phyloP scores from a whole-genome alignment of 352 stramenopile genomes.

The Phytophthora lateralis region DNA sequence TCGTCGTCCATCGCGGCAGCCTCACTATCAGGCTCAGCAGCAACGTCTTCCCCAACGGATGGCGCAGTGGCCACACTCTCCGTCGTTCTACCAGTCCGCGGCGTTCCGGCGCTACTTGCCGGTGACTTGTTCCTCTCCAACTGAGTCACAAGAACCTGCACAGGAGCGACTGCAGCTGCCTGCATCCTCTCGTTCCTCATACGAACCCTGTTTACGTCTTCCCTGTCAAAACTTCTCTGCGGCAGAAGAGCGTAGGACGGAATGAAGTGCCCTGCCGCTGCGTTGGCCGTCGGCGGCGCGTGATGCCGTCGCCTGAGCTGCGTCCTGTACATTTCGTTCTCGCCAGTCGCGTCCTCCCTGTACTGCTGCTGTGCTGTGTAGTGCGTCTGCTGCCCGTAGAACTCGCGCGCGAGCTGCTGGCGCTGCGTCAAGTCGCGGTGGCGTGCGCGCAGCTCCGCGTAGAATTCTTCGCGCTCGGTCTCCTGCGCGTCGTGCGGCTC shows the following conservation, averaged over 20 bases:
- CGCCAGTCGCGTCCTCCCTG: background rate
- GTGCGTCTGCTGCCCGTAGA: constrained; percentile 8
- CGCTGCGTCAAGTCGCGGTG: constrained; percentile 27
- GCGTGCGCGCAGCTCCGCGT: constrained; percentile 27
- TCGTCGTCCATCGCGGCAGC: constrained; percentile 6
- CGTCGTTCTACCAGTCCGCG: background rate
- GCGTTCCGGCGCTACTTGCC: background rate
- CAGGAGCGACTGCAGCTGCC: background rate
- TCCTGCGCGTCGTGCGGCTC: constrained; percentile 2
- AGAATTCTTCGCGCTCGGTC: constrained; percentile 20
- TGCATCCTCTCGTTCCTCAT: too few species aligned
- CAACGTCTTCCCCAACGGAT: constrained; percentile 17
- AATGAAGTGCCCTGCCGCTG: background rate
- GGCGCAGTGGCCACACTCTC: background rate
- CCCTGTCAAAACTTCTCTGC: too few species aligned
- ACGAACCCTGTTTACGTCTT: too few species aligned
- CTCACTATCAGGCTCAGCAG: constrained; percentile 9
- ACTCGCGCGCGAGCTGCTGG: constrained; percentile 16
- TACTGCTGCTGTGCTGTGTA: background rate
- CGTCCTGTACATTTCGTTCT: constrained; percentile 2
- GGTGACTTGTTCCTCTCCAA: constrained; percentile 1
- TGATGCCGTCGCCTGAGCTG: background rate
- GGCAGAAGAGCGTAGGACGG: background rate
- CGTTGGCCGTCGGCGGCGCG: background rate
- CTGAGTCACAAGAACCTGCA: background rate